Percentiles rank a stretch among this genome's conserved stretches.
phyloP scores from a whole-genome alignment of 768 basidiomycete species.

The Boletus rufocinnamomeus region DNA sequence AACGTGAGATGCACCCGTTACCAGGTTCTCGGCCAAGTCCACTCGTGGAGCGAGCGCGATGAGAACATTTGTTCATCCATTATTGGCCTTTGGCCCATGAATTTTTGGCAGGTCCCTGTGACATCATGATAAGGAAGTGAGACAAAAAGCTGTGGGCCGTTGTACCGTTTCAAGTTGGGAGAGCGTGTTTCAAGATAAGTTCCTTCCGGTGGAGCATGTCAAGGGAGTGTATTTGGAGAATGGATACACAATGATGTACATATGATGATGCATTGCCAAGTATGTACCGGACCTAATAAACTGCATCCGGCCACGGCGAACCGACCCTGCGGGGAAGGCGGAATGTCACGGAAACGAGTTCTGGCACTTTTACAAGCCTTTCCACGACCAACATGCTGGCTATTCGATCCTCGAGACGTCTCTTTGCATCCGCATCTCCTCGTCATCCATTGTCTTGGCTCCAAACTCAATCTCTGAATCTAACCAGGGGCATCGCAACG shows the following conservation, averaged over 20 bases:
- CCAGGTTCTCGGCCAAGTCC: too few relatives aligned
- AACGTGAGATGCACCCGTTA: too few relatives aligned
- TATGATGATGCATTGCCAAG: too few relatives aligned
- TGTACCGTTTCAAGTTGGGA: constrained; percentile 2
- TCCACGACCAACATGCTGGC: constrained; percentile 14
- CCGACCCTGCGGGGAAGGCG: constrained; percentile 11
- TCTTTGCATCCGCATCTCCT: constrained; percentile 1
- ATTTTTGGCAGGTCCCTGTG: not conserved
- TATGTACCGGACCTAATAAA: too few relatives aligned
- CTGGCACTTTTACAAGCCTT: not conserved
- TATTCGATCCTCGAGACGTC: not conserved
- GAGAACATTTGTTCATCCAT: too few relatives aligned
- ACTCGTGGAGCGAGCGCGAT: too few relatives aligned
- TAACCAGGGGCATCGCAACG: constrained; percentile 21
- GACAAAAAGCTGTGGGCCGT: not conserved
- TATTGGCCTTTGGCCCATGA: not conserved
- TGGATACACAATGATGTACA: too few relatives aligned
- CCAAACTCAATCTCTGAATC: not conserved
- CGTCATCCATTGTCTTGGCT: not conserved
- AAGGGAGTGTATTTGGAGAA: too few relatives aligned
- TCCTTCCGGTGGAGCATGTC: not conserved
- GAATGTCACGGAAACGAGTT: constrained; percentile 3
- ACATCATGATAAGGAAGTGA: constrained; percentile 8
- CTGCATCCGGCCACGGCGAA: not conserved
- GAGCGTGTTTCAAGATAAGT: constrained; percentile 6